phyloP scores from a whole-genome alignment of 2,329 filamentous ascomycete species.

The Colletotrichum agaves region DNA sequence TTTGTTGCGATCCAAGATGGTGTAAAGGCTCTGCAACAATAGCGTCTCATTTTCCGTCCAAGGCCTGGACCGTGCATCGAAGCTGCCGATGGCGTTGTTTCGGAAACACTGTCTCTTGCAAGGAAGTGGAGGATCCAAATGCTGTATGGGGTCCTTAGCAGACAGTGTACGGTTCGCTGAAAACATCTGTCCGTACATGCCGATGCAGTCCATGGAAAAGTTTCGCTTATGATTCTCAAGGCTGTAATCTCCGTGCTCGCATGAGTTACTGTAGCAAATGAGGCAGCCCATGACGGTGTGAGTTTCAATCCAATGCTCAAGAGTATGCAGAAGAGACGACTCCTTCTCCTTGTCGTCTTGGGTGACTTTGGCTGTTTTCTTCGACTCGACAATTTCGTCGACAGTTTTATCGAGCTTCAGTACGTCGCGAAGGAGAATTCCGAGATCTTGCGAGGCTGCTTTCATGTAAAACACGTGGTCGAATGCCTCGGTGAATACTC shows the following conservation, averaged over 20 bases:
- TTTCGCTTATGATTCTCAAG: constrained; percentile 61
- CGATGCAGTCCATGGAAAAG: constrained; percentile 59
- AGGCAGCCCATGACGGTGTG: constrained; percentile 67
- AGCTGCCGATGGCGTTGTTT: constrained; percentile 34
- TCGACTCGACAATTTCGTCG: constrained; percentile 64
- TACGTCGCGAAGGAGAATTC: constrained; percentile 62
- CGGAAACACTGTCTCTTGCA: constrained; percentile 58
- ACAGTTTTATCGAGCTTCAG: constrained; percentile 64
- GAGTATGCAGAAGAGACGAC: constrained; percentile 40
- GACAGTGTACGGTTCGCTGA: constrained; percentile 31
- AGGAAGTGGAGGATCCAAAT: constrained; percentile 37
- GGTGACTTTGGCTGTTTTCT: constrained; percentile 62
- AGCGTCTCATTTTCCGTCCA: constrained; percentile 63
- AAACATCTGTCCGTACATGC: constrained; percentile 37
- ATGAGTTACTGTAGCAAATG: constrained; percentile 70
- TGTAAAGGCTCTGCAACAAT: constrained; percentile 59
- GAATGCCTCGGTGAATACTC: constrained; percentile 67
- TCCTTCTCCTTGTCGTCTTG: constrained; percentile 49
- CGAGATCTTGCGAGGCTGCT: constrained; percentile 44
- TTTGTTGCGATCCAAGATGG: constrained; percentile 54
- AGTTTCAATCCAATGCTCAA: constrained; percentile 57
- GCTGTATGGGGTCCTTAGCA: constrained; percentile 19
- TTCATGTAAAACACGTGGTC: constrained; percentile 61
- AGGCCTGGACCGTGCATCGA: constrained; percentile 37
- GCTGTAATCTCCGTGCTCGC: constrained; percentile 70